Conservation (phyloP, 225 moss, liverwort and hornwort genomes). For the Ulota crispa region DNA sequence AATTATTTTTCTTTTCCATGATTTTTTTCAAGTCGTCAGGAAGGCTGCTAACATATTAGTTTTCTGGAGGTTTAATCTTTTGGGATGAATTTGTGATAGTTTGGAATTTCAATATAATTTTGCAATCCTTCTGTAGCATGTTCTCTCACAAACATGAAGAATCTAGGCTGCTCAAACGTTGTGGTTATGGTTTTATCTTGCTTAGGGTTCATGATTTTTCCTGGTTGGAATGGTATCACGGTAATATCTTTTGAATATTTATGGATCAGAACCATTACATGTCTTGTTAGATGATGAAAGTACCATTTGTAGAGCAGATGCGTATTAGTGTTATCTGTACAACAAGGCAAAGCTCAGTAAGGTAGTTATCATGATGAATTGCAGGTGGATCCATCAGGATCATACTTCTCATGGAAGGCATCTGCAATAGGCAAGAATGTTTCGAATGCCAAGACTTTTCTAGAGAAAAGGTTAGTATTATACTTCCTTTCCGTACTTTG, state of each 20-base stretch:
- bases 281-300: not conserved
- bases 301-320: not conserved
- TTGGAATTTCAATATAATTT: not conserved
- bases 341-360: not conserved
- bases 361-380: constrained; percentile 3
- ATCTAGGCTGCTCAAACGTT: not conserved
- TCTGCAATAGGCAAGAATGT: constrained; percentile 97
- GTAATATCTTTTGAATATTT: not conserved
- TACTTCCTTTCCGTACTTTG: not conserved
- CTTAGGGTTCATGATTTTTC: not conserved
- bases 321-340: not conserved
- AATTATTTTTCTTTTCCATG: not conserved
- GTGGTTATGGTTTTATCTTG: not conserved
- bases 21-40: not conserved
- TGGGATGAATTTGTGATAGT: not conserved
- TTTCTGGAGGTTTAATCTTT: not conserved
- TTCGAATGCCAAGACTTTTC: constrained; percentile 88
- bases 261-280: not conserved
- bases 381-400: constrained; percentile 92
- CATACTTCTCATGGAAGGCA: constrained; percentile 96
- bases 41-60: not conserved
- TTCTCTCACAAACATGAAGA: not conserved
- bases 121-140: not conserved
- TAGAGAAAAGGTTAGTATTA: constrained; percentile 72
- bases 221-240: not conserved